Percentiles rank a stretch among this genome's conserved stretches.
Evolutionary conservation across 202 grass and related monocot genomes (phyloP).

Genomic region (Carex arenaria): DNA sequence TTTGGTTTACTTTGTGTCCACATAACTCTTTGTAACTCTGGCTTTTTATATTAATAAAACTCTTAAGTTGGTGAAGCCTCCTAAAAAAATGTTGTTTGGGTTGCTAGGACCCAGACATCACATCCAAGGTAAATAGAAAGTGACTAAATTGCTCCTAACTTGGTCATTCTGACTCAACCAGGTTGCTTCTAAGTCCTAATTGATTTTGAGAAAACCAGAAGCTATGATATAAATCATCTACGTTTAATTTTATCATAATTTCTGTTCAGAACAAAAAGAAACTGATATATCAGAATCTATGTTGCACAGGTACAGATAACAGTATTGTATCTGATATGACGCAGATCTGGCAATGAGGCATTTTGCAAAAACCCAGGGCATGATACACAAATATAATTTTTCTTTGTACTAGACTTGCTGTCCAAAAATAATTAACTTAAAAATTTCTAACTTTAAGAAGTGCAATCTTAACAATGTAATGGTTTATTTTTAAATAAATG

Average conservation of each 20-base stretch:
- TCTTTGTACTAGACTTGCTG: no score
- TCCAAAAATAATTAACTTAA: background rate
- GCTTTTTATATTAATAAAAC: no score
- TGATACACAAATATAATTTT: background rate
- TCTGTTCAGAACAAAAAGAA: background rate
- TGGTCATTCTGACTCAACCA: background rate
- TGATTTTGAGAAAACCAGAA: background rate
- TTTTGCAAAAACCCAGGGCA: background rate
- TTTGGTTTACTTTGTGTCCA: no score
- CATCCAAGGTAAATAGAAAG: background rate
- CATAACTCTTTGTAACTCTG: no score
- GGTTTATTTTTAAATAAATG: background rate
- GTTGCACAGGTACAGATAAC: background rate
- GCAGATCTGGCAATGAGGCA: background rate
- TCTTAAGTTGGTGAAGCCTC: no score
- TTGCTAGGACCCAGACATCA: background rate
- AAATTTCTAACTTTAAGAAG: background rate
- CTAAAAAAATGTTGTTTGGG: no score
- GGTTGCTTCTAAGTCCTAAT: background rate
- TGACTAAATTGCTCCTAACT: background rate
- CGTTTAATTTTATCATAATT: background rate
- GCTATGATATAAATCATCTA: background rate
- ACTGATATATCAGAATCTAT: background rate
- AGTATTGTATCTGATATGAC: background rate
- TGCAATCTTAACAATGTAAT: background rate